A percentile compares a stretch with the other conserved stretches of the same genome.
Conservation (phyloP, 2,329 filamentous ascomycete genomes). For the Botryotinia narcissicola region DNA sequence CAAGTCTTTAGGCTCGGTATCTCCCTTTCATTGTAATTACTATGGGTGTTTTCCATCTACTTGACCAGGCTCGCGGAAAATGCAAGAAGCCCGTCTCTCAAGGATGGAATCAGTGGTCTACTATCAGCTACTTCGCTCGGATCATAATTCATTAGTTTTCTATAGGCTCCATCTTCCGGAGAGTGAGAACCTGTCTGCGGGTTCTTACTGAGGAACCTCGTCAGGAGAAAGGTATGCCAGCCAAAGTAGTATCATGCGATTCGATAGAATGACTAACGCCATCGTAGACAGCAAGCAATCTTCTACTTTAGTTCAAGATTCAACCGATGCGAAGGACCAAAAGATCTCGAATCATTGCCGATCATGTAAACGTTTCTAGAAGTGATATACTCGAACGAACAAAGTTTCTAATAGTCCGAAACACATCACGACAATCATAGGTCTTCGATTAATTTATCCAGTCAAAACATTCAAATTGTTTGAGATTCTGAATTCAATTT, state of each 20-base stretch:
- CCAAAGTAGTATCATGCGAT: too few relatives aligned
- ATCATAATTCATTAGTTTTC: neutral
- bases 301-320: neutral
- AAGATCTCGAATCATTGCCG: too few relatives aligned
- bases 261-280: too few relatives aligned
- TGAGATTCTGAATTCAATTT: too few relatives aligned
- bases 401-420: too few relatives aligned
- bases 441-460: too few relatives aligned
- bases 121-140: neutral
- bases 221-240: too few relatives aligned
- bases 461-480: too few relatives aligned
- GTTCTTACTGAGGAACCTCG: too few relatives aligned
- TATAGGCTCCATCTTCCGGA: neutral
- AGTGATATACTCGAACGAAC: too few relatives aligned
- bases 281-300: neutral
- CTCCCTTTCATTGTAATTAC: neutral
- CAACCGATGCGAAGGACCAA: neutral
- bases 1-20: neutral
- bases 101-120: neutral
- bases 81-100: accelerated
- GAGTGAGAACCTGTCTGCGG: neutral
- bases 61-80: neutral
- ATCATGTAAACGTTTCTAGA: too few relatives aligned
- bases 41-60: neutral
- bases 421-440: too few relatives aligned